phyloP scores from a whole-genome alignment of 1,284 basidiomycete genomes.

The Wolfiporia cocos region DNA sequence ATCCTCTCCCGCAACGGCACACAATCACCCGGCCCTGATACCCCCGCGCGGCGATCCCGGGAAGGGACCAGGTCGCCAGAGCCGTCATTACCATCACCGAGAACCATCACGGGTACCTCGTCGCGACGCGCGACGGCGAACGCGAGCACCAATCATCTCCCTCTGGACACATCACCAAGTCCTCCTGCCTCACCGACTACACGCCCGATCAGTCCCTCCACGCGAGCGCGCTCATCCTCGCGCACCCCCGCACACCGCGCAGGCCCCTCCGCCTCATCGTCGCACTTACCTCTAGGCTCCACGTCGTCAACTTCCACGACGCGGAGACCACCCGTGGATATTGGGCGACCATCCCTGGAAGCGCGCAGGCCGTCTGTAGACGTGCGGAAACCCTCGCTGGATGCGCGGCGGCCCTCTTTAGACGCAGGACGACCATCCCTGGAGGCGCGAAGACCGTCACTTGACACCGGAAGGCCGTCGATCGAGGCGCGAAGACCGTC shows the following conservation, averaged over 20 bases:
- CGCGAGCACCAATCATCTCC: constrained; percentile 35
- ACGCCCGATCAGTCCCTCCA: constrained; percentile 36
- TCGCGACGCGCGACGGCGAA: constrained; percentile 33
- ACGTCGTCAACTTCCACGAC: constrained; percentile 22
- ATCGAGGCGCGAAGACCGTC: constrained; percentile 7
- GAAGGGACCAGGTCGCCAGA: constrained; percentile 20
- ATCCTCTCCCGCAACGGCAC: constrained; percentile 27
- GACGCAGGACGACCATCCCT: constrained; percentile 27
- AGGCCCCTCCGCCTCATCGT: constrained; percentile 30
- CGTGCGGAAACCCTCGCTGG: constrained; percentile 2
- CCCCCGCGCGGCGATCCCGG: constrained; percentile 36
- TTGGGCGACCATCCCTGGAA: neutral
- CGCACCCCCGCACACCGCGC: constrained; percentile 28
- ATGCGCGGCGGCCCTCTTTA: constrained; percentile 9
- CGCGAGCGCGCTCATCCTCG: constrained; percentile 28
- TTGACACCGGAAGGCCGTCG: constrained; percentile 8
- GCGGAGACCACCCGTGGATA: constrained; percentile 29
- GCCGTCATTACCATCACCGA: too few relatives aligned
- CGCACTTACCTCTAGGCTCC: constrained; percentile 30
- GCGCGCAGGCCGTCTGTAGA: constrained; percentile 9
- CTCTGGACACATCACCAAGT: constrained; percentile 22
- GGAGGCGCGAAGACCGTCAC: constrained; percentile 16
- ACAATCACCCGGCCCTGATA: constrained; percentile 30
- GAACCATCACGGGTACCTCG: constrained; percentile 22
- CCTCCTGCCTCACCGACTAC: constrained; percentile 30